A percentile compares a stretch with the other conserved stretches of the same genome.
Conservation (phyloP, 805 yeast genomes). For the Danielia oregonensis region DNA sequence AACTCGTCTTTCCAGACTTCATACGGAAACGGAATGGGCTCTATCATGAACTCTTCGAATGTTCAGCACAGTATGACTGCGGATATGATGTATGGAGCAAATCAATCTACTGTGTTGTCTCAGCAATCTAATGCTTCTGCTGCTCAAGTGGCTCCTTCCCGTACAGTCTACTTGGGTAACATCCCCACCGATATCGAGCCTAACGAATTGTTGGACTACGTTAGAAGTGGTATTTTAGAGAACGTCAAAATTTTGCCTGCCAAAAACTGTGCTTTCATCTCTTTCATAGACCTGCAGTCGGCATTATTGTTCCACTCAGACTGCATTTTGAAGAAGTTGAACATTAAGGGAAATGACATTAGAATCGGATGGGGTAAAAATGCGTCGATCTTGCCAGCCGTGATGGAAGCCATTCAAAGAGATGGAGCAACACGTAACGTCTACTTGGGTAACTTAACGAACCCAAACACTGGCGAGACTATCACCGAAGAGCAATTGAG, state of each 20-base stretch:
- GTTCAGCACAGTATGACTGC: slow-evolving; percentile 2
- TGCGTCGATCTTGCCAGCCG: slow-evolving; percentile 68
- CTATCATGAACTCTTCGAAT: background rate
- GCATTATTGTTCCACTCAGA: slow-evolving; percentile 92
- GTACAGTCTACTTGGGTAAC: slow-evolving; percentile 89
- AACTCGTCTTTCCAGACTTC: background rate
- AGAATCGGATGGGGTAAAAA: slow-evolving; percentile 94
- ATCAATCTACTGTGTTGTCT: background rate
- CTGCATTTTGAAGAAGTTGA: slow-evolving; percentile 78
- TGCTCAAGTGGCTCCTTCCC: slow-evolving; percentile 50
- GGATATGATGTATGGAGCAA: slow-evolving; percentile 3
- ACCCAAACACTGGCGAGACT: slow-evolving; percentile 43
- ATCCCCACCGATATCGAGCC: slow-evolving; percentile 79
- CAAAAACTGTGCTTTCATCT: slow-evolving; percentile 84
- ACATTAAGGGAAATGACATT: slow-evolving; percentile 76
- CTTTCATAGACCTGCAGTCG: slow-evolving; percentile 83
- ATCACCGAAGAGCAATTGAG: slow-evolving; percentile 62
- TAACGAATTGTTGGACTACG: slow-evolving; percentile 82
- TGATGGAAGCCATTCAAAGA: slow-evolving; percentile 69
- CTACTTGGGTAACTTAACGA: slow-evolving; percentile 76
- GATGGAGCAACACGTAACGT: slow-evolving; percentile 95
- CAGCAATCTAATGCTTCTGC: background rate
- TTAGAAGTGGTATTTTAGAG: slow-evolving; percentile 86
- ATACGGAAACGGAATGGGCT: background rate
- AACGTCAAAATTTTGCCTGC: slow-evolving; percentile 72